Evolutionary conservation across 106 monocot species (phyloP).

Genomic region (Dioscorea alata): DNA sequence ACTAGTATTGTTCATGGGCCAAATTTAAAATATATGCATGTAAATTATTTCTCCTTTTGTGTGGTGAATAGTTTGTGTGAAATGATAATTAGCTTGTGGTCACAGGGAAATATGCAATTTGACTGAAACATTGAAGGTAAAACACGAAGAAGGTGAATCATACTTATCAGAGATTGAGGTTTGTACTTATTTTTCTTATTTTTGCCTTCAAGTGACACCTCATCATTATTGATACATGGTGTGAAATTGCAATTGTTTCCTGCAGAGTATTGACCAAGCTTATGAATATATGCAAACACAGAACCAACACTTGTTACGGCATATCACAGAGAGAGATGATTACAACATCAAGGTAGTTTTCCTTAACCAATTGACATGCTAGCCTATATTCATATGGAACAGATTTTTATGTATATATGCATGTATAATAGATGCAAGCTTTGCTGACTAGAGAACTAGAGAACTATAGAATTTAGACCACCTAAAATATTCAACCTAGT

Average conservation of each 20-base stretch:
- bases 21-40: no score
- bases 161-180: constrained; percentile 94
- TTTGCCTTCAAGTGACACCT: not conserved
- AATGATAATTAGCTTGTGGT: no score
- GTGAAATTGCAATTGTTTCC: not conserved
- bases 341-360: constrained; percentile 84
- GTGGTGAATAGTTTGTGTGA: no score
- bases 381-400: no score
- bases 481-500: no score
- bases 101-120: constrained; percentile 55
- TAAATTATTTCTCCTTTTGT: no score
- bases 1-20: no score
- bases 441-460: no score
- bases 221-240: not conserved
- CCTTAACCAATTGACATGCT: no score
- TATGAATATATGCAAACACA: constrained; percentile 89
- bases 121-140: constrained; percentile 64
- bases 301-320: constrained; percentile 81
- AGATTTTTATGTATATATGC: no score
- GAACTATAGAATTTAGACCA: no score
- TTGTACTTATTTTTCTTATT: not conserved
- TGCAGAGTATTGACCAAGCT: constrained; percentile 96
- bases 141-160: constrained; percentile 85
- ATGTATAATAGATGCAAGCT: no score
- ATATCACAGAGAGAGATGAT: constrained; percentile 92